Base-by-base conservation (phyloP, 345 rosid species). In the Salix viminalis region DNA sequence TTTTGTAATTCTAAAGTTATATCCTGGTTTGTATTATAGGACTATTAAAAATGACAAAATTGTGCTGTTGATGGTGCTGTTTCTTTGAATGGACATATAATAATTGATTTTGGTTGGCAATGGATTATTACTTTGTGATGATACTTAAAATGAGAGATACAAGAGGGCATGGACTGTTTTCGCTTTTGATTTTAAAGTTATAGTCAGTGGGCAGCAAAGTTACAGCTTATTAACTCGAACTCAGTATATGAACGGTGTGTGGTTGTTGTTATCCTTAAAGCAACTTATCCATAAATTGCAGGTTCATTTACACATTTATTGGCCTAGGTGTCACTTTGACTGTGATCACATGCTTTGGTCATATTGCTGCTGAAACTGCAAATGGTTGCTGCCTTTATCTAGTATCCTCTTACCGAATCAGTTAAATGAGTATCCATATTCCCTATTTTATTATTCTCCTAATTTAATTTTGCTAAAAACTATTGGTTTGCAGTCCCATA, bases 331-430 rank as follows among this genome's bases (percentile, higher is more conserved):
- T 88, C 26, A 36, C 80, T 82, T 81, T 96, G 69, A 90, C 96
- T 82, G 77, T 89, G 69, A 84, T 93, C 81, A 87, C 97, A 77
- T 89, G 94, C 81, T 80, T 84, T 14, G 98, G 98, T 19, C 99
- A 96, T 81, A 82, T 91, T 79, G 96, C 94, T 78, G 95, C 97
- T 54, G 94, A 88, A 79, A 96, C 97, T 75, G 90, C 86, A 24
- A 89, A 90, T 77, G 91, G 94, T 68, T 92, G 92, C 80, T 96
- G 96, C 87, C 94, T 96, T 82, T 96, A 86, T 86, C 73, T 90
- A 70, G 97, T 96, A 93, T 82, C 80, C 86, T 84, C 81, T 64
- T 67, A 30, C 68, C 60, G 3, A 34, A 41, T 74, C 10, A n/a
- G 36, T 76, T 65, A 30, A 62, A 9, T 69, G 24, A 41, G 66